Evolutionary conservation across 345 rosid species (phyloP).

Genomic region (Corymbia maculata): DNA sequence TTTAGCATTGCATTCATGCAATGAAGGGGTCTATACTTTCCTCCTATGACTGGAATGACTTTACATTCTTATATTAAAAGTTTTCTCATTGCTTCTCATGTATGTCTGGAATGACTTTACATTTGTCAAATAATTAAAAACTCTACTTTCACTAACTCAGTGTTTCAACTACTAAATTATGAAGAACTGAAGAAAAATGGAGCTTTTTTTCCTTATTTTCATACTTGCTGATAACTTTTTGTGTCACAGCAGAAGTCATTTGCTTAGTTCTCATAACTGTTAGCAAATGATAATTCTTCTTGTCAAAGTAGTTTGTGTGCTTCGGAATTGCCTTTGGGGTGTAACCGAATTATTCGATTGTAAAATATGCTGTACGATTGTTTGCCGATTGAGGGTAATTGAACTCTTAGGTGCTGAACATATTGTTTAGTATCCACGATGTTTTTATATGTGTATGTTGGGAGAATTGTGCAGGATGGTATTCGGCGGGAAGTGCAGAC

Average conservation of each 20-base stretch:
- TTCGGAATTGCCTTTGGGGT: not conserved
- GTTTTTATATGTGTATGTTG: not conserved
- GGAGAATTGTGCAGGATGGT: constrained; percentile 62
- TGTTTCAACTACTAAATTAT: not conserved
- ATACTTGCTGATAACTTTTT: not conserved
- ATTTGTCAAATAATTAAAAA: not conserved
- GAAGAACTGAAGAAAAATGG: not conserved
- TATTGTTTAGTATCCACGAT: not conserved
- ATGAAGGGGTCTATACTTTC: not conserved
- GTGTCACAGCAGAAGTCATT: not conserved
- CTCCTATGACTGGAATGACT: not conserved
- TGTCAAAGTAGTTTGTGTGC: not conserved
- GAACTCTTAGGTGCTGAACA: not conserved
- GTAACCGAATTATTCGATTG: not conserved
- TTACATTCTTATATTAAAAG: not conserved
- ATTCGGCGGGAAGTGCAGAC: constrained; percentile 94
- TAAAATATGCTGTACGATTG: not conserved
- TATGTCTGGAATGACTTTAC: not conserved
- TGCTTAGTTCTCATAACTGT: not conserved
- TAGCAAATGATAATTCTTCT: not conserved
- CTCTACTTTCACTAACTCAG: not conserved
- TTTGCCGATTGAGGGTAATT: not conserved
- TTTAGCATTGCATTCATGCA: not conserved
- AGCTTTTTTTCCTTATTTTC: not conserved
- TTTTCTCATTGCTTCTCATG: not conserved